phyloP scores from a whole-genome alignment of 805 yeast species.

The Hanseniaspora hatyaiensis region DNA sequence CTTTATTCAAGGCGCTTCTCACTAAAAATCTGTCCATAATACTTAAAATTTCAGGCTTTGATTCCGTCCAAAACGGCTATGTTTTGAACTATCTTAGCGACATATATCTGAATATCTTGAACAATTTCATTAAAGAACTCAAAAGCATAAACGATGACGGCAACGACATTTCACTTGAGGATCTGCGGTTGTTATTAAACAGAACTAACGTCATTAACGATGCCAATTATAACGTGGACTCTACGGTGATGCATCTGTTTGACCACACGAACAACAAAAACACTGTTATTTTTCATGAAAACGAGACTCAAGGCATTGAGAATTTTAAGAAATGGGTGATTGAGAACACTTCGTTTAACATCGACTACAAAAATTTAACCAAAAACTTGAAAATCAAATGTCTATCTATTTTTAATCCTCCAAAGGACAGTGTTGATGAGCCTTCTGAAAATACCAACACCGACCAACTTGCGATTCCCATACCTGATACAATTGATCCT shows the following conservation, averaged over 20 bases:
- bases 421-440: not conserved
- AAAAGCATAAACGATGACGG: not conserved
- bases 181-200: not conserved
- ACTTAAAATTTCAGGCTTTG: slow-evolving; percentile 6
- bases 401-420: slow-evolving; percentile 1
- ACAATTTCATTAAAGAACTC: not conserved
- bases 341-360: slow-evolving; percentile 3
- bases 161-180: not conserved
- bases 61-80: not conserved
- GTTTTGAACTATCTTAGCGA: slow-evolving; percentile 4
- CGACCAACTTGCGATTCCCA: not conserved
- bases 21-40: slow-evolving; percentile 4
- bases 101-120: not conserved
- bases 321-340: slow-evolving; percentile 7
- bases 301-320: slow-evolving; percentile 11
- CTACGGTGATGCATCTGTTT: slow-evolving; percentile 4
- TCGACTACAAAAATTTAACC: not conserved
- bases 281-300: not conserved
- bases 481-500: not conserved
- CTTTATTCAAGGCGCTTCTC: not conserved
- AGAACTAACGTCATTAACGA: slow-evolving; percentile 1
- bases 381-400: not conserved
- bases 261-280: slow-evolving; percentile 9
- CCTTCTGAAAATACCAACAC: not conserved
- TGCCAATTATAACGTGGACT: slow-evolving; percentile 1